Evolutionary conservation across 2,329 filamentous ascomycete genomes (phyloP).

Genomic region (Fusarium sp.): DNA sequence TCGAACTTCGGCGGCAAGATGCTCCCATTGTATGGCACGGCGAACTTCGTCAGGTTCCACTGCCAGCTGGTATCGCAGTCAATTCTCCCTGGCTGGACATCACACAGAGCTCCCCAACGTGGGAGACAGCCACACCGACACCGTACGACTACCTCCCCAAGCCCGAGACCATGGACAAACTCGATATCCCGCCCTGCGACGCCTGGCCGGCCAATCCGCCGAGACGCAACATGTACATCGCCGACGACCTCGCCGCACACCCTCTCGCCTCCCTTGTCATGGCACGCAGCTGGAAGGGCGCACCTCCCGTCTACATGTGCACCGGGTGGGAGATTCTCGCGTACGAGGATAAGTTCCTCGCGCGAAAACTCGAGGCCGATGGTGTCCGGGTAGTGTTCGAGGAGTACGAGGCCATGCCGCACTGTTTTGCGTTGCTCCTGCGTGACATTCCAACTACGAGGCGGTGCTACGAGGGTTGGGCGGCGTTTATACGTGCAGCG

Average conservation of each 20-base stretch:
- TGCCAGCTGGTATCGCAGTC: conserved; percentile 76
- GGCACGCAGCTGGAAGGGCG: conserved; percentile 71
- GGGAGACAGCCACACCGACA: conserved; percentile 47
- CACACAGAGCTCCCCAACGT: conserved; percentile 65
- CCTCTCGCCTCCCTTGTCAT: conserved; percentile 78
- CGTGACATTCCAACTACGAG: conserved; percentile 60
- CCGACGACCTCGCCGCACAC: conserved; percentile 71
- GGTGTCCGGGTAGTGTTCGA: conserved; percentile 76
- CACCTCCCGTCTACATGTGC: conserved; percentile 78
- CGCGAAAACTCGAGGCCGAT: conserved; percentile 68
- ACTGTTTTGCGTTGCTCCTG: conserved; percentile 77
- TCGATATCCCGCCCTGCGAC: conserved; percentile 60
- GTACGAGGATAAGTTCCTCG: conserved; percentile 77
- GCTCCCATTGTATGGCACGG: conserved; percentile 74
- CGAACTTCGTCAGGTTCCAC: conserved; percentile 68
- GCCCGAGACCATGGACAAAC: conserved; percentile 54
- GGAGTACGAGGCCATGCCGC: conserved; percentile 87
- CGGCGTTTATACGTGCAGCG: conserved; percentile 67
- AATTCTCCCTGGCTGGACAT: conserved; percentile 82
- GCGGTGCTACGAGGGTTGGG: conserved; percentile 70
- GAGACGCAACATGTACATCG: conserved; percentile 68
- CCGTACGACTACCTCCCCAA: conserved; percentile 65
- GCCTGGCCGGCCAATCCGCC: conserved; percentile 72
- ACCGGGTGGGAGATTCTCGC: conserved; percentile 80
- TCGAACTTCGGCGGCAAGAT: conserved; percentile 70